Evolutionary conservation across 148 eudicot species (phyloP), one percentile per base, ranked within the genome.

Genomic region (Polygonum maritimum): DNA sequence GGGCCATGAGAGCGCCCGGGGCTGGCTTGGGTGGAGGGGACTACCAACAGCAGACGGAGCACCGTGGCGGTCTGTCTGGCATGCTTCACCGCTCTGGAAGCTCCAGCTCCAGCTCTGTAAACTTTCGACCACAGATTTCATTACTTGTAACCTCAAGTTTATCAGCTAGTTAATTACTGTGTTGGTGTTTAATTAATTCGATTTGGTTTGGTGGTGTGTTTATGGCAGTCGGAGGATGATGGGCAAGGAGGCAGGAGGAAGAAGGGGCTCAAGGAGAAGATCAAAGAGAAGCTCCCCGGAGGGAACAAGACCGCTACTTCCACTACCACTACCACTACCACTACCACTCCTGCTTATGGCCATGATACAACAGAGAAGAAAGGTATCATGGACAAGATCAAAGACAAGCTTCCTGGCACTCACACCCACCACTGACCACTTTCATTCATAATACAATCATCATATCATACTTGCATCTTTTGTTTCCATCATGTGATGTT

Each of bases 361-460:
- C 44, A 12, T 48, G 49, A 54, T 10, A n/a, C 22, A 9, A 54
- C 77, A 0, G 90, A 88, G 88, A 91, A 91, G 90, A 91, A 89
- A 84, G 93, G 97, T 12, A 70, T 91, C 6, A 85, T 88, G 87
- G 97, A 91, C 5, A 91, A 91, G 88, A 89, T 91, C 70, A 91
- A 89, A 83, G 97, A 91, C 7, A 88, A 88, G 86, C 81, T 91
- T 3, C 93, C 97, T 10, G 90, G 75, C 7, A 22, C 52, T 18
- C 73, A 70, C 73, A 2, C 69, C 36, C 26, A 60, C 45, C 71
- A 67, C 71, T 67, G 21, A 67, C 14, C 18, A 51, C 19, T n/a
- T 54, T 9, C 22, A 1, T 1, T 54, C 60, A 54, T 16, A n/a
- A 54, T n/a, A 54, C 60, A 18, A 48, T 48, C 49, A 48, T 48